Conservation (phyloP, 306 rosid genomes). For the Coriaria nepalensis region DNA sequence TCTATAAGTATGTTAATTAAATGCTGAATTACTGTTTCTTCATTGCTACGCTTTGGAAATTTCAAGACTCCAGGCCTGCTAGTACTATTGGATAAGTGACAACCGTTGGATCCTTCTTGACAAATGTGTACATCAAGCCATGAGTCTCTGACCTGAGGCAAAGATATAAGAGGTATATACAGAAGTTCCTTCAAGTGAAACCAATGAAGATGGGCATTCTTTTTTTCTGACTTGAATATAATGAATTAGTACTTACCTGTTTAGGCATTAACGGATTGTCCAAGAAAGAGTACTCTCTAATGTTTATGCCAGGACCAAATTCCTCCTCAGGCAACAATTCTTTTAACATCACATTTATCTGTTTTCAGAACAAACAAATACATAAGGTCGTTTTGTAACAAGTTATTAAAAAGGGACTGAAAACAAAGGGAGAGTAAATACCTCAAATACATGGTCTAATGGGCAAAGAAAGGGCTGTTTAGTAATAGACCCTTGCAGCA, state of each 20-base stretch:
- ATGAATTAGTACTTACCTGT: constrained; percentile 31
- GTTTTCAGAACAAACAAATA: constrained; percentile 8
- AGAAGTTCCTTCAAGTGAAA: background rate
- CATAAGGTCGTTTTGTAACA: background rate
- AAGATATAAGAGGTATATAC: constrained; percentile 13
- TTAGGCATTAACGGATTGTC: constrained; percentile 66
- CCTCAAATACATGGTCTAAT: constrained; percentile 97
- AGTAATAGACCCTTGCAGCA: constrained; percentile 75
- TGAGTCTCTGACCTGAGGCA: constrained; percentile 63
- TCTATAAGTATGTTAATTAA: background rate
- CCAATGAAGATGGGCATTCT: no score
- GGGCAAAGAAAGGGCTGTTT: constrained; percentile 96
- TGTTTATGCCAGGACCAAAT: constrained; percentile 58
- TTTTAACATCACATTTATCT: constrained; percentile 75
- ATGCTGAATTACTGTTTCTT: constrained; percentile 52
- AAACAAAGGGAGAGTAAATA: constrained; percentile 19
- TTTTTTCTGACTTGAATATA: background rate
- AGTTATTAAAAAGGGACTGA: constrained; percentile 7
- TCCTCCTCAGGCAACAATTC: constrained; percentile 53
- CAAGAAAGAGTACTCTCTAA: constrained; percentile 83
- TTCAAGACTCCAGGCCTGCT: constrained; percentile 38
- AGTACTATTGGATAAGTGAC: constrained; percentile 41
- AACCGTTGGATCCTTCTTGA: constrained; percentile 45
- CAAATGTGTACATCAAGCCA: constrained; percentile 88
- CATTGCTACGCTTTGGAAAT: constrained; percentile 84